Evolutionary conservation across 495 filamentous ascomycete species (phyloP), one percentile per base, ranked within the genome.

Genomic region (Hyaloscypha variabilis): DNA sequence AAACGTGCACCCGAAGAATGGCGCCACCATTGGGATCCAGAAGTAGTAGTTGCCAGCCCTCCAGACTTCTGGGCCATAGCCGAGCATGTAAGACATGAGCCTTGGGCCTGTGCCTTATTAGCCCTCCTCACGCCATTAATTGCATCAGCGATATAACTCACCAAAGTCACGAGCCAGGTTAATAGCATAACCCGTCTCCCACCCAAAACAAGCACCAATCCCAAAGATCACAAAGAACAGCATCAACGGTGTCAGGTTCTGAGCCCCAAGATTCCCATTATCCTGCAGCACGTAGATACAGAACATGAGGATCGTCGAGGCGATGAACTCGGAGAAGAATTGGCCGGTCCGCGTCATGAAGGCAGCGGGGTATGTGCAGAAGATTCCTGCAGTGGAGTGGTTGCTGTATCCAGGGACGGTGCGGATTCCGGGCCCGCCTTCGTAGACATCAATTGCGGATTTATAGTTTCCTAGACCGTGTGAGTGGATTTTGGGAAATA

Each of bases 111-210:
- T 58, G 8, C 21, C 2, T 39, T 17, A 24, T 63, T 63, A 63
- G 60, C 24, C 13, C 39, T 19, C 39, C 4, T 17, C 17, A 46
- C 13, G 11, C 10, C 11, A 0, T 10, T 6, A 24, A 26, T 23
- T 63, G n/a, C 3, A 24, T 13, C 1, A 34, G 42, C 21, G 36
- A 52, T 11, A 29, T n/a, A 49, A 10, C 62, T 46, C 25, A 64
- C 62, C 87, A 75, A 90, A 89, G 62, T 91, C 88, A 57, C 88
- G 72, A 2, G 87, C 88, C 24, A 87, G 73, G 68, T 90, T 90
- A 39, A 90, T 87, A 6, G 88, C 86, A 73, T 88, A 90, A 2
- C 87, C 87, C 5, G 87, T 90, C 70, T 90, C 85, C 82, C 83
- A 89, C 8, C 88, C 88, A 74, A 88, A 90, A 67, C 86, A 88